Evolutionary conservation across 2,329 filamentous ascomycete genomes (phyloP).

Genomic region (Orbilia quercus): DNA sequence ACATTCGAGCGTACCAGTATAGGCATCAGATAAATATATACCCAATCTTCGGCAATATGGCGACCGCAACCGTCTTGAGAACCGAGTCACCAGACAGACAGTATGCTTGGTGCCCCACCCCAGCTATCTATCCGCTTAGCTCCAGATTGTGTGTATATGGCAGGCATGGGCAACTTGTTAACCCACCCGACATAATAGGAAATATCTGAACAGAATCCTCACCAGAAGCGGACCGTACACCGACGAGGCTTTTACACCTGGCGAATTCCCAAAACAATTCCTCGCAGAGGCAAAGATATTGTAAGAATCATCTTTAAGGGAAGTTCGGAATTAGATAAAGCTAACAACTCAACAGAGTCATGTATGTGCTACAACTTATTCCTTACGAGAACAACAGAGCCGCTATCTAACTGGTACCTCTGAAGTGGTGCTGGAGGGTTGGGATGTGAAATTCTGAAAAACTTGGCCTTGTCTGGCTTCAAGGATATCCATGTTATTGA

Average conservation of each 20-base stretch:
- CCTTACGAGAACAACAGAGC: constrained; percentile 16
- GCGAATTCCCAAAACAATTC: constrained; percentile 67
- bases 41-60: constrained; percentile 23
- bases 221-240: constrained; percentile 83
- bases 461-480: constrained; percentile 93
- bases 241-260: constrained; percentile 71
- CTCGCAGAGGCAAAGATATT: constrained; percentile 80
- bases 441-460: constrained; percentile 96
- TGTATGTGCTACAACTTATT: constrained; percentile 59
- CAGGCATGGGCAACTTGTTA: constrained; percentile 16
- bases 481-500: constrained; percentile 98
- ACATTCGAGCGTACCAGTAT: neutral
- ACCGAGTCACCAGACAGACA: constrained; percentile 51
- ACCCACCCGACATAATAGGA: constrained; percentile 68
- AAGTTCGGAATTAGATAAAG: neutral
- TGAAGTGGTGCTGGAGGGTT: constrained; percentile 88
- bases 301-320: constrained; percentile 66
- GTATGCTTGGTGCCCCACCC: constrained; percentile 48
- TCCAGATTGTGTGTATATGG: constrained; percentile 6
- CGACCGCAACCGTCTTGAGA: constrained; percentile 43
- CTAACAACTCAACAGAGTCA: constrained; percentile 60
- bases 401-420: constrained; percentile 56
- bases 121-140: constrained; percentile 43
- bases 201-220: constrained; percentile 83
- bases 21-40: neutral